A percentile compares a stretch with the other conserved stretches of the same genome.
These are phyloP conservation scores for Arthrobotrys iridis DNA, from an alignment of 2,329 filamentous ascomycete genomes.

Conservation along the genomic window DNA sequence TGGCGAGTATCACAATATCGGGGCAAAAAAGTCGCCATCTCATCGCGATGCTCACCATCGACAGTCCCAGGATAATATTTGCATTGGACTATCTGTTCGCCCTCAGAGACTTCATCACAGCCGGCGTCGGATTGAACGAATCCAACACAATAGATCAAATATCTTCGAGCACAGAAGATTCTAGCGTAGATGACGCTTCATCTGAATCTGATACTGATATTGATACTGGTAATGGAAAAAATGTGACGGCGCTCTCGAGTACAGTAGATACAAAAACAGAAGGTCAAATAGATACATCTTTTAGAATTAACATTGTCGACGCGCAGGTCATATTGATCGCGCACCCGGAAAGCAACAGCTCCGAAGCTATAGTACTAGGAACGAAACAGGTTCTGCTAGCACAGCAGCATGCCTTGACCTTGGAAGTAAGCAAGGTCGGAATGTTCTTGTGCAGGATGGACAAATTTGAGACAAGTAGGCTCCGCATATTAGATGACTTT, in stretches of 20 bases:
- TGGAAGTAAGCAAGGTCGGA: constrained; percentile 91
- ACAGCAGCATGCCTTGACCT: constrained; percentile 89
- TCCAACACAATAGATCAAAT: constrained; percentile 58
- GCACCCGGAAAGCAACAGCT: constrained; percentile 87
- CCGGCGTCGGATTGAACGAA: constrained; percentile 72
- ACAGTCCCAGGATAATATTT: constrained; percentile 93
- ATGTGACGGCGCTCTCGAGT: not conserved
- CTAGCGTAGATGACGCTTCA: constrained; percentile 66
- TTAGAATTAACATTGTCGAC: constrained; percentile 92
- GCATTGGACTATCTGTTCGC: constrained; percentile 95
- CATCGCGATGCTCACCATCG: constrained; percentile 90
- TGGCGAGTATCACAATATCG: constrained; percentile 95
- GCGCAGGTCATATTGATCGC: constrained; percentile 96
- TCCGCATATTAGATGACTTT: constrained; percentile 96
- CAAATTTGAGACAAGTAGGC: constrained; percentile 85
- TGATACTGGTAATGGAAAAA: not conserved
- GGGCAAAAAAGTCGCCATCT: constrained; percentile 81
- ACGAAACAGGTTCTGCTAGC: constrained; percentile 93
- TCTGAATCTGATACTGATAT: constrained; percentile 20
- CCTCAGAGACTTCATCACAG: constrained; percentile 81
- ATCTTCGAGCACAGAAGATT: constrained; percentile 65
- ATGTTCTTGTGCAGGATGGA: constrained; percentile 99
- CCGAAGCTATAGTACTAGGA: constrained; percentile 93
- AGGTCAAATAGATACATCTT: constrained; percentile 76
- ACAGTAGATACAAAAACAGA: not conserved